A percentile compares a stretch with the other conserved stretches of the same genome.
These are phyloP conservation scores for Silybum marianum DNA, from an alignment of 129 eudicot species.

Conservation along the genomic window DNA sequence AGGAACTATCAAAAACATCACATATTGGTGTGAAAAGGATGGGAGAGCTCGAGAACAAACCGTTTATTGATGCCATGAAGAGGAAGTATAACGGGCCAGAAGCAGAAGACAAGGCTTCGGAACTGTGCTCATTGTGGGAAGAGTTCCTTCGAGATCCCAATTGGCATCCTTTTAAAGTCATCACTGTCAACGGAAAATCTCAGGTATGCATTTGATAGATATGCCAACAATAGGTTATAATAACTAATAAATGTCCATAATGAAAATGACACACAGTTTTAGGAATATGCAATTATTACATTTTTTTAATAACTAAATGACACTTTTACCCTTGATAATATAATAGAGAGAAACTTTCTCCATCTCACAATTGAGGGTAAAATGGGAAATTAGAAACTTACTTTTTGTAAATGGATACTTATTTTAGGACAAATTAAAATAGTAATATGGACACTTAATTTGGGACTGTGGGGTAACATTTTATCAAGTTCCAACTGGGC, in stretches of 20 bases:
- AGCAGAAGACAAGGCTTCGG: constrained; percentile 46
- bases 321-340: too few species aligned
- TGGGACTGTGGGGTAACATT: too few species aligned
- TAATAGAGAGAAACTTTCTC: too few species aligned
- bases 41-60: constrained; percentile 65
- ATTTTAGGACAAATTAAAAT: too few species aligned
- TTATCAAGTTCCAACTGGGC: background rate
- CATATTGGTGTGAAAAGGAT: constrained; percentile 65
- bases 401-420: too few species aligned
- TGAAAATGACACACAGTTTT: too few species aligned
- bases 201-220: constrained; percentile 45
- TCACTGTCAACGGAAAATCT: constrained; percentile 43
- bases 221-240: background rate
- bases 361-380: too few species aligned
- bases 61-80: constrained; percentile 48
- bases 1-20: constrained; percentile 27
- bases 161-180: constrained; percentile 85
- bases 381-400: too few species aligned
- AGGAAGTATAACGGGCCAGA: constrained; percentile 42
- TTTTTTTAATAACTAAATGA: too few species aligned
- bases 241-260: background rate
- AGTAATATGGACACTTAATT: too few species aligned
- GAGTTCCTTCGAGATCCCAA: constrained; percentile 57
- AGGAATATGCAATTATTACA: too few species aligned
- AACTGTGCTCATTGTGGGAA: constrained; percentile 55